These are phyloP conservation scores for Rosa multiflora DNA, from an alignment of 306 rosid genomes.

Conservation along the genomic window DNA sequence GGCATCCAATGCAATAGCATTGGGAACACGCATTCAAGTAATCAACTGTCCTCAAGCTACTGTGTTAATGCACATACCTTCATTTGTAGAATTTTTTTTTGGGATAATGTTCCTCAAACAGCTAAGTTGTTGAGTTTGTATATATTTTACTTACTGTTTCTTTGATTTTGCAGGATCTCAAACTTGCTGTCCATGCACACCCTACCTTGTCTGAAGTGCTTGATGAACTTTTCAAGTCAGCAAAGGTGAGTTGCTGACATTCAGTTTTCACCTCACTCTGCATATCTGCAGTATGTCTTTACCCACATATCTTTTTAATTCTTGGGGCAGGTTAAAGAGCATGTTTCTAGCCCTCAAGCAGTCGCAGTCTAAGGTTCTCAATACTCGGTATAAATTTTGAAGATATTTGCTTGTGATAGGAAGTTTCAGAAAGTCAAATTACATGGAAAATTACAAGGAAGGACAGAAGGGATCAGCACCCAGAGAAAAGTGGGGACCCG, in stretches of 20 bases:
- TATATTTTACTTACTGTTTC: conserved; percentile 1
- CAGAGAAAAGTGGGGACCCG: conserved; percentile 30
- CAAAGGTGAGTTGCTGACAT: conserved; percentile 63
- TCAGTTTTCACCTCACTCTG: conserved; percentile 2
- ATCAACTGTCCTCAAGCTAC: neutral
- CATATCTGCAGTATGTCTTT: conserved; percentile 3
- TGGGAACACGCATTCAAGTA: conserved; percentile 89
- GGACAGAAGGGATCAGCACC: conserved; percentile 33
- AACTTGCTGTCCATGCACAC: conserved; percentile 90
- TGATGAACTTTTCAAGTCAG: conserved; percentile 91
- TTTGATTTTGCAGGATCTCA: conserved; percentile 63
- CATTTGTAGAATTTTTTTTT: neutral
- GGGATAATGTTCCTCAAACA: neutral
- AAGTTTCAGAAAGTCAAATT: conserved; percentile 35
- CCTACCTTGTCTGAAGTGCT: conserved; percentile 97
- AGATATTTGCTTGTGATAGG: conserved; percentile 69
- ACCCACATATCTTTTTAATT: conserved; percentile 23
- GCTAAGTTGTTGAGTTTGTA: neutral
- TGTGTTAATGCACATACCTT: neutral
- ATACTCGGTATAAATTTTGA: conserved; percentile 44
- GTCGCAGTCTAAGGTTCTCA: conserved; percentile 72
- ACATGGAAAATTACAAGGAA: conserved; percentile 5
- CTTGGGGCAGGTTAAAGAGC: conserved; percentile 63
- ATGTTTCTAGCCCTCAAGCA: conserved; percentile 66
- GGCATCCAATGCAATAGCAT: conserved; percentile 93